These are phyloP conservation scores for Curvularia verruculosa DNA, from an alignment of 2,329 filamentous ascomycete genomes.

Conservation along the genomic window DNA sequence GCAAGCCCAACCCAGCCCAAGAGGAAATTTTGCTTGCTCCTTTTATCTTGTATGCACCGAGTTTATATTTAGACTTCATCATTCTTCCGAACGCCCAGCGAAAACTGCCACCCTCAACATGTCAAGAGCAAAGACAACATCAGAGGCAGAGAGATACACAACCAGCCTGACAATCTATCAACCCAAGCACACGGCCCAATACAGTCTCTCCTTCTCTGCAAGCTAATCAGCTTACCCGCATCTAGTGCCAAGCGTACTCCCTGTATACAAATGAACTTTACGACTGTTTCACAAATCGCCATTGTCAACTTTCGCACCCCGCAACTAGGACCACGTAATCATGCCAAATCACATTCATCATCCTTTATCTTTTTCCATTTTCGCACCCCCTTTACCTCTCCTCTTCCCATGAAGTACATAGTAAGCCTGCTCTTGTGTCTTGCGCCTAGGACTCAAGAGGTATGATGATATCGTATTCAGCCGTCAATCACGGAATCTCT, in stretches of 20 bases:
- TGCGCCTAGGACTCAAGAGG: no score
- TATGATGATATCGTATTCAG: no score
- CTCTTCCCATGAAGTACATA: neutral
- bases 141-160: neutral
- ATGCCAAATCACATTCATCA: neutral
- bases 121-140: neutral
- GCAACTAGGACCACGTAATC: neutral
- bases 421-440: neutral
- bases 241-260: neutral
- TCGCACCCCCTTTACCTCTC: neutral
- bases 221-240: neutral
- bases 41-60: neutral
- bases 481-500: no score
- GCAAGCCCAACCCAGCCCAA: neutral
- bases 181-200: neutral
- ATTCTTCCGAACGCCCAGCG: neutral
- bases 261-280: neutral
- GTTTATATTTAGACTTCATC: neutral
- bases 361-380: neutral
- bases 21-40: neutral
- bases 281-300: neutral
- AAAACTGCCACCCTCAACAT: neutral
- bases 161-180: neutral
- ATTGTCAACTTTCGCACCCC: neutral
- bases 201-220: neutral